Evolutionary conservation across 306 rosid species (phyloP).

Genomic region (Begonia loranthoides): DNA sequence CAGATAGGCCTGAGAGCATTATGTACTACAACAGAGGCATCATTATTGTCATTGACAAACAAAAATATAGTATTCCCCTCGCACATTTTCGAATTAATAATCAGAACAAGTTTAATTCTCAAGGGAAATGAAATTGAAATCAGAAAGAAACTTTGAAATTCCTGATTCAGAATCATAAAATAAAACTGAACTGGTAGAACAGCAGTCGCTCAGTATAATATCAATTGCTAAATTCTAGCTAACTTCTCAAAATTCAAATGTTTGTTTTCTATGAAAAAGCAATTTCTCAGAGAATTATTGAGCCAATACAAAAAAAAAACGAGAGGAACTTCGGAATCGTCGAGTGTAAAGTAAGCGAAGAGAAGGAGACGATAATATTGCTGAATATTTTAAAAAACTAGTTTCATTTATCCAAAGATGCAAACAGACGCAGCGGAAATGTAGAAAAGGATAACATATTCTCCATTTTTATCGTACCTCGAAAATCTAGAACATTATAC

Average conservation of each 20-base stretch:
- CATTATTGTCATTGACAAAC: constrained; percentile 38
- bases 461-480: constrained; percentile 37
- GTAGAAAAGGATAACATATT: too few relatives aligned
- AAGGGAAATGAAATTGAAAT: background rate
- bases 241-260: constrained; percentile 3
- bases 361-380: constrained; percentile 6
- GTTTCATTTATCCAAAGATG: background rate
- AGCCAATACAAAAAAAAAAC: constrained; percentile 7
- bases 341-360: background rate
- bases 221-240: too few relatives aligned
- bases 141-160: constrained; percentile 1
- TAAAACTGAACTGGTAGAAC: too few relatives aligned
- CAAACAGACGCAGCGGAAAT: background rate
- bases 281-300: constrained; percentile 23
- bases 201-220: too few relatives aligned
- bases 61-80: constrained; percentile 13
- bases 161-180: too few relatives aligned
- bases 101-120: background rate
- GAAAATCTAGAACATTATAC: constrained; percentile 72
- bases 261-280: constrained; percentile 4
- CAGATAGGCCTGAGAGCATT: constrained; percentile 38
- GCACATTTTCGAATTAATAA: too few relatives aligned
- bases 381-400: too few relatives aligned
- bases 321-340: background rate
- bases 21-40: constrained; percentile 39